Percentiles rank a stretch among this genome's conserved stretches.
phyloP scores from a whole-genome alignment of 495 filamentous ascomycete genomes.

The Penicillium samsonianum region DNA sequence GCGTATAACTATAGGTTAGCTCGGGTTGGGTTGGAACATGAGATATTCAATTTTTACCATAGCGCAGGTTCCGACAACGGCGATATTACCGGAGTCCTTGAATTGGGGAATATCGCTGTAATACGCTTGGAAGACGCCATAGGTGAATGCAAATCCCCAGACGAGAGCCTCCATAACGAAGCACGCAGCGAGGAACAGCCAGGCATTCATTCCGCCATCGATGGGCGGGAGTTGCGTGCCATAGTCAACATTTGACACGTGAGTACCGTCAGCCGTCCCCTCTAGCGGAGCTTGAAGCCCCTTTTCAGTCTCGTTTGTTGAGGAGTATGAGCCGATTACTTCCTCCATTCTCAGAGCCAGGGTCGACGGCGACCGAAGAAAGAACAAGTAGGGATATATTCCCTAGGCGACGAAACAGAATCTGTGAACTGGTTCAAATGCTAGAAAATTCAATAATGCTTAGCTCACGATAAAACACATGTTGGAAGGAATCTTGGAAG shows the following conservation, averaged over 20 bases:
- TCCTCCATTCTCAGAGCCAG: not conserved
- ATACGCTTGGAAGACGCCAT: conserved; percentile 45
- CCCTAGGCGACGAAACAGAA: too few species aligned
- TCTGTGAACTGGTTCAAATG: too few species aligned
- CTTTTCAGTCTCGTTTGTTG: conserved; percentile 1
- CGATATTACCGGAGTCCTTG: conserved; percentile 21
- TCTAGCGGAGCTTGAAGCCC: not conserved
- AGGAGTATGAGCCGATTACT: not conserved
- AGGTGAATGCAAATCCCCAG: conserved; percentile 50
- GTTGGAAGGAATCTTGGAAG: too few species aligned
- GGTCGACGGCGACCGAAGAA: not conserved
- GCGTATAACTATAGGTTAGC: not conserved
- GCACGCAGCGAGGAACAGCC: conserved; percentile 58
- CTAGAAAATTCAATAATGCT: too few species aligned
- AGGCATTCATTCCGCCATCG: conserved; percentile 62
- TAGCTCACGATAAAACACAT: too few species aligned
- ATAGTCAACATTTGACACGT: conserved; percentile 26
- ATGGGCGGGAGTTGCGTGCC: conserved; percentile 44
- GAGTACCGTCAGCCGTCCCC: not conserved
- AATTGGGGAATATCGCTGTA: conserved; percentile 31
- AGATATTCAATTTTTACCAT: conserved; percentile 15
- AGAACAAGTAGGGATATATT: conserved; percentile 32
- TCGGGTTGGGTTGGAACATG: not conserved
- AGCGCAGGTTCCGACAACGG: conserved; percentile 19
- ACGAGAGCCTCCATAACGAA: conserved; percentile 63